Percentiles rank a stretch among this genome's conserved stretches.
phyloP scores from a whole-genome alignment of 2,329 filamentous ascomycete species.

The Conoideocrella luteorostrata region DNA sequence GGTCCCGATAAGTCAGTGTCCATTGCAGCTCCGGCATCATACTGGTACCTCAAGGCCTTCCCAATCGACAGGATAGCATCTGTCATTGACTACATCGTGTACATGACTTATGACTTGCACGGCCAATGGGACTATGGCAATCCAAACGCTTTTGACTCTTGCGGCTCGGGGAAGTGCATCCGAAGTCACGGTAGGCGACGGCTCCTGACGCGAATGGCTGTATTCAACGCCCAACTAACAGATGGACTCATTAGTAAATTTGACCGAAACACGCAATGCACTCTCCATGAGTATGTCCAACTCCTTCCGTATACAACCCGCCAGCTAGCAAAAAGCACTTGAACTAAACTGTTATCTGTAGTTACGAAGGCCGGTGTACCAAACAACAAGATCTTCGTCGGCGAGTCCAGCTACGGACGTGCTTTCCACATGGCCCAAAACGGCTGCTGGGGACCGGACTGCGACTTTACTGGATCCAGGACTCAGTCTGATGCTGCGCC shows the following conservation, averaged over 20 bases:
- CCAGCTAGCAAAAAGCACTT: not conserved
- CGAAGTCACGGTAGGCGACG: too few species aligned
- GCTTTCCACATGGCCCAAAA: conserved; percentile 21
- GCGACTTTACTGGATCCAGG: conserved; percentile 14
- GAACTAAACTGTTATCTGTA: not conserved
- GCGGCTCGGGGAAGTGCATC: conserved; percentile 3
- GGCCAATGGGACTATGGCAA: conserved; percentile 21
- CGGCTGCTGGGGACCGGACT: conserved; percentile 16
- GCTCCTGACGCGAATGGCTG: too few species aligned
- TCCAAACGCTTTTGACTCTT: conserved; percentile 1
- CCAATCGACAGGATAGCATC: conserved; percentile 20
- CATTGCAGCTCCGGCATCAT: conserved; percentile 24
- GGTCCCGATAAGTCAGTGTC: conserved; percentile 18
- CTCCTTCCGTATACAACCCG: too few species aligned
- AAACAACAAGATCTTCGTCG: conserved; percentile 20
- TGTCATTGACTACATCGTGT: conserved; percentile 27
- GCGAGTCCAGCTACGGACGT: conserved; percentile 21
- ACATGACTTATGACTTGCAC: conserved; percentile 26
- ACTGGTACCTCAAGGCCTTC: conserved; percentile 27
- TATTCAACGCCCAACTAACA: too few species aligned
- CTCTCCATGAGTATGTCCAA: too few species aligned
- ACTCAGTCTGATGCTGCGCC: conserved; percentile 12
- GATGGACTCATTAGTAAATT: too few species aligned
- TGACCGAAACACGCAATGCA: conserved; percentile 20
- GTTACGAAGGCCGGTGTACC: conserved; percentile 21